These are phyloP conservation scores for Aspergillus funiculosus DNA, from an alignment of 495 filamentous ascomycete species.

Conservation along the genomic window DNA sequence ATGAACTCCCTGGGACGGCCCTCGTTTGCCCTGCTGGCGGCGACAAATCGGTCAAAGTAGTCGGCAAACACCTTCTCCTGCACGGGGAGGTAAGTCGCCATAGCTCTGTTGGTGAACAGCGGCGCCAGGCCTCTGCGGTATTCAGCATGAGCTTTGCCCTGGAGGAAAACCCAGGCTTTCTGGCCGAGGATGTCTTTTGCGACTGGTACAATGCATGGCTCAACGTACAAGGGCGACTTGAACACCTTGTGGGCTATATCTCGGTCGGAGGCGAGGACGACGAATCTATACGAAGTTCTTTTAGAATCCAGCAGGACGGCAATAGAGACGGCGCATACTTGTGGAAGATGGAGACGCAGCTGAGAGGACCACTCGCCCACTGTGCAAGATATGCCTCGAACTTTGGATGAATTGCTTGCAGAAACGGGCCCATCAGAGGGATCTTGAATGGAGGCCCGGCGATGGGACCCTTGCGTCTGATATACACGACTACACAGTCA, in stretches of 20 bases:
- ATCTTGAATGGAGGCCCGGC: conserved; percentile 72
- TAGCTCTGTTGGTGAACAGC: conserved; percentile 81
- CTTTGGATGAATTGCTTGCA: conserved; percentile 78
- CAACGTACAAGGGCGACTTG: conserved; percentile 81
- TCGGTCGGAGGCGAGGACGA: conserved; percentile 86
- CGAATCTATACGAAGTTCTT: conserved; percentile 55
- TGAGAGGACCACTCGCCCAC: conserved; percentile 79
- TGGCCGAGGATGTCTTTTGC: conserved; percentile 83
- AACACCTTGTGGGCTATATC: conserved; percentile 91
- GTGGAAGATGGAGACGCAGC: conserved; percentile 94
- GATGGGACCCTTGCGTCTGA: conserved; percentile 75
- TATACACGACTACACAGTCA: conserved; percentile 60
- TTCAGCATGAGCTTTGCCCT: conserved; percentile 83
- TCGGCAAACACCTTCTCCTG: conserved; percentile 78
- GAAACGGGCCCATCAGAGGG: conserved; percentile 87
- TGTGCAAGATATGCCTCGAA: conserved; percentile 78
- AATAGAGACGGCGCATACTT: conserved; percentile 54
- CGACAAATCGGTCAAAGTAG: conserved; percentile 72
- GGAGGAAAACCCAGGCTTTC: conserved; percentile 89
- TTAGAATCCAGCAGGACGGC: neutral
- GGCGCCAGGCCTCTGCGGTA: conserved; percentile 87
- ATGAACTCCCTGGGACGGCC: conserved; percentile 72
- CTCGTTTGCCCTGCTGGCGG: conserved; percentile 54
- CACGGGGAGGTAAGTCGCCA: conserved; percentile 77
- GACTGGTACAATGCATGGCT: conserved; percentile 87